Conservation (phyloP, 2,329 filamentous ascomycete genomes). For the Penicillium sp. region DNA sequence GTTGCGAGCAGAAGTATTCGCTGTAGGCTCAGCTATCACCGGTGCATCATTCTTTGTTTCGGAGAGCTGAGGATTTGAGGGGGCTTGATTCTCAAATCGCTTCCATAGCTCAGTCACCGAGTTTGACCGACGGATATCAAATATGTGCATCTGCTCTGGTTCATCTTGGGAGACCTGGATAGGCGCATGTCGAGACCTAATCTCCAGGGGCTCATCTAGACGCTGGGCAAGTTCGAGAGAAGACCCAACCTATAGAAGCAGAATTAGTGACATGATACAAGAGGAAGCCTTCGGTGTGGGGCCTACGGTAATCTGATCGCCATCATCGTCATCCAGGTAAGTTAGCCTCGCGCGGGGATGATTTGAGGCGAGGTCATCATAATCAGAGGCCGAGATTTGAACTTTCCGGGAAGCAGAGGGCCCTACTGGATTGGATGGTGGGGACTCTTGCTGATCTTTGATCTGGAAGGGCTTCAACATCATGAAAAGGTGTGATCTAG, state of each 20-base stretch:
- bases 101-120: slow-evolving; percentile 43
- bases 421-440: slow-evolving; percentile 1
- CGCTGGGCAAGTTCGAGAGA: slow-evolving; percentile 48
- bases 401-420: slow-evolving; percentile 27
- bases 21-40: neutral
- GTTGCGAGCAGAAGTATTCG: neutral
- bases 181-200: slow-evolving; percentile 6
- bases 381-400: slow-evolving; percentile 42
- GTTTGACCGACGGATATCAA: slow-evolving; percentile 46
- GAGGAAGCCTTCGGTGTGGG: neutral
- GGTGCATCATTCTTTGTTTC: neutral
- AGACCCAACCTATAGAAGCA: slow-evolving; percentile 42
- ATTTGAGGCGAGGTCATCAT: slow-evolving; percentile 42
- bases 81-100: slow-evolving; percentile 24
- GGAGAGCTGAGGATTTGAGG: neutral
- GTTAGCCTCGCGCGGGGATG: slow-evolving; percentile 44
- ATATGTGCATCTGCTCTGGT: slow-evolving; percentile 43
- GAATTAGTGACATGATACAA: slow-evolving; percentile 11
- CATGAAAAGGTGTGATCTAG: slow-evolving; percentile 5
- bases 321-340: slow-evolving; percentile 50
- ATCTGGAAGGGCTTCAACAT: slow-evolving; percentile 46
- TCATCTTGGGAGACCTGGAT: slow-evolving; percentile 13
- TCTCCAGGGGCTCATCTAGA: slow-evolving; percentile 42
- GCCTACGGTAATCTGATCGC: slow-evolving; percentile 49
- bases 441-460: slow-evolving; percentile 33